Base-by-base conservation (phyloP, 2,329 filamentous ascomycete genomes). In the Cadophora sp. region DNA sequence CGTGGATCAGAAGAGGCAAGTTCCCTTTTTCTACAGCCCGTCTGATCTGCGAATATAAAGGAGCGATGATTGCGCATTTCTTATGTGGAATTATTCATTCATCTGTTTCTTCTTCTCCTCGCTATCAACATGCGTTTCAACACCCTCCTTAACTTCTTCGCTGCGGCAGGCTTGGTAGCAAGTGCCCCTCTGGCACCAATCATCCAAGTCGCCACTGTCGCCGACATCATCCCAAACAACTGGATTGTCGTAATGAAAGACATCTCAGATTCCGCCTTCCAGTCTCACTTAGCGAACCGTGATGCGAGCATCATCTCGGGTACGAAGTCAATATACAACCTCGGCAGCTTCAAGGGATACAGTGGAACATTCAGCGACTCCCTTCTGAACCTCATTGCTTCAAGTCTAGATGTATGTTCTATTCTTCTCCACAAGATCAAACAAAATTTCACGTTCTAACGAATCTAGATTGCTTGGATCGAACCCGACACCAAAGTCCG, bases 211-310 rank as follows among this genome's bases (percentile, higher is more conserved):
- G 45, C 45, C 45, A 61, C 51, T 50, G 30, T 61, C 14, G 45
- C 45, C 27, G 30, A 61, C 18, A 39, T 51, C 24, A 61, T 61
- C 8, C 45, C 59, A 18, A 22, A 50, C 43, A 33, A 50, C 4
- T 61, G 59, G 59, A 61, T 61, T 27, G 59, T 61, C 18, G 59
- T 61, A 24, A 61, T 61, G 59, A 61, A 39, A 36, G 59, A 50
- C 27, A 33, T 61, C 30, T 50, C 59, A 47, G 59, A 61, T 7
- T 50, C 59, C 14, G 27, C 59, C 6, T 61, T 61, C 45, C 4
- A 22, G 30, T 22, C 43, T 20, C 45, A 50, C 20, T 48, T 61
- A 36, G 22, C 59, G 30, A 61, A 24, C 45, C 59, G 59, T 20
- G 45, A 61, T 24, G 41, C 59, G 13, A 41, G 2, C 16, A n/a